Base-by-base conservation (phyloP, 129 eudicot genomes). In the Tanacetum coccineum region DNA sequence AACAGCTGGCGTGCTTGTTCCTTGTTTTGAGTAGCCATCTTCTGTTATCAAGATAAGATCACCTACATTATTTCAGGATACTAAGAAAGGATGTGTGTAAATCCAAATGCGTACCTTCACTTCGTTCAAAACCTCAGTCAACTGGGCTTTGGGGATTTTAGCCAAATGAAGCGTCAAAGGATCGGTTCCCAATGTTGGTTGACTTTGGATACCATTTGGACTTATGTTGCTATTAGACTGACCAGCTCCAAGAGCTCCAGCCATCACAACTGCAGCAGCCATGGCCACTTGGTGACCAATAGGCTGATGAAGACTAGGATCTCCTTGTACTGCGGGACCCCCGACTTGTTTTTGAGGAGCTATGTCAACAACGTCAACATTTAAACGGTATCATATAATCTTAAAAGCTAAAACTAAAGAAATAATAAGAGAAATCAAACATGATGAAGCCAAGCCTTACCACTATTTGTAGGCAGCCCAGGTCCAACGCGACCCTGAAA, bases 401-500 rank as follows among this genome's bases (percentile, higher is more conserved):
- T 17, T 22, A 22, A 22, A 22, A 22, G n/a, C n/a, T 17, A 48
- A 12, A 13, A 49, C n/a, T n/a, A n/a, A 2, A 46, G 21, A 55
- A 47, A 26, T 40, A 55, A 42, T 64, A 63, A 48, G 46, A 62
- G 19, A 59, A 52, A 77, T 4, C 32, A 45, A 66, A 28, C 32
- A 76, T 26, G 63, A 45, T 59, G 19, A 62, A n/a, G n/a, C 11
- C 54, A 28, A 56, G 50, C 61, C 84, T 71, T 76, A 87, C 95
- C 93, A 46, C 21, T 73, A 85, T 73, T 87, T 40, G 92, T 19
- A 51, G 62, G 64, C 74, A 87, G 49, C 66, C 97, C 97, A 69
- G 95, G 95, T 74, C 92, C 92, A 39, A 95, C 90, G 18, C 89
- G 87, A 58, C 95, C 95, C 95, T 90, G 90, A 79, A 65, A 70